Conservation (phyloP, 2,329 filamentous ascomycete species). For the Leptographium galeiforme region DNA sequence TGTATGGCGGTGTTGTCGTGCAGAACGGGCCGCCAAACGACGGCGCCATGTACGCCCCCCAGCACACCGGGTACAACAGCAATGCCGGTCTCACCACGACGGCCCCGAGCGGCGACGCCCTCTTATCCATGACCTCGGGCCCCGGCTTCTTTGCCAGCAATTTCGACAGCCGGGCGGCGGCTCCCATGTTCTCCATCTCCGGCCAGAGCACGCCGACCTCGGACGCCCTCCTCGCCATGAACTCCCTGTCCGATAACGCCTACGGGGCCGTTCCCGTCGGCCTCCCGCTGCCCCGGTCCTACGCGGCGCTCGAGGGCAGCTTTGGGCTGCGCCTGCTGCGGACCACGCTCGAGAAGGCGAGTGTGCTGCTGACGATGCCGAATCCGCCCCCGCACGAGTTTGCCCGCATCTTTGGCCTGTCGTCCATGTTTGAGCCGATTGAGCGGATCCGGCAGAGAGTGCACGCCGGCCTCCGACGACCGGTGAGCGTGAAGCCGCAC, state of each 20-base stretch:
- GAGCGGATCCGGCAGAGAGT: conserved; percentile 33
- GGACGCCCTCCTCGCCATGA: conserved; percentile 2
- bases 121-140: conserved; percentile 7
- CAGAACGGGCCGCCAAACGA: conserved; percentile 5
- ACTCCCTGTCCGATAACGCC: conserved; percentile 15
- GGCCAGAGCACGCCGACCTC: neutral
- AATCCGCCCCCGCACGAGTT: conserved; percentile 34
- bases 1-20: conserved; percentile 17
- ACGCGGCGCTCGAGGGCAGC: conserved; percentile 48
- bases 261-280: conserved; percentile 24
- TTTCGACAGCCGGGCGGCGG: neutral
- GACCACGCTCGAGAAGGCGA: conserved; percentile 47
- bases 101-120: neutral
- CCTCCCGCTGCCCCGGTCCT: conserved; percentile 35
- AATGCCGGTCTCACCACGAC: neutral
- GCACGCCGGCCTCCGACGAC: conserved; percentile 16
- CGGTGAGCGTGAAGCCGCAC: conserved; percentile 15
- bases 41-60: neutral
- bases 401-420: conserved; percentile 54
- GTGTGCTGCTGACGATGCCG: conserved; percentile 38
- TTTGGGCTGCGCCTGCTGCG: conserved; percentile 63
- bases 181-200: neutral
- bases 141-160: conserved; percentile 1
- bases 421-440: conserved; percentile 44
- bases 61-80: conserved; percentile 27